A percentile compares a stretch with the other conserved stretches of the same genome.
These are phyloP conservation scores for Linum tenue DNA, from an alignment of 345 rosid genomes.

Conservation along the genomic window DNA sequence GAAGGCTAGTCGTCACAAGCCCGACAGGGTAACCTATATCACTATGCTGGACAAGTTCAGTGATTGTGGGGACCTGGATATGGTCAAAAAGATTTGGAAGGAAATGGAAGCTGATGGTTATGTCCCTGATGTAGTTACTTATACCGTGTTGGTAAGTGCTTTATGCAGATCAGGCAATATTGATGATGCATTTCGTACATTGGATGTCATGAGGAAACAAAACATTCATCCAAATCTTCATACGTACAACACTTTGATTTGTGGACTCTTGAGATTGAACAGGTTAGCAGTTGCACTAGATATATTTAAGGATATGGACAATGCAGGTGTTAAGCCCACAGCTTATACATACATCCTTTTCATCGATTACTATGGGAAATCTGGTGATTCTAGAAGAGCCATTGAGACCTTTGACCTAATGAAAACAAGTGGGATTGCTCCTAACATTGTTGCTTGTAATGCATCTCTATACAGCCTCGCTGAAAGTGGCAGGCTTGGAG, in stretches of 20 bases:
- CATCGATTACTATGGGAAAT: slow-evolving; percentile 86
- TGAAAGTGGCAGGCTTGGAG: slow-evolving; percentile 47
- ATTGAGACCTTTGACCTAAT: slow-evolving; percentile 71
- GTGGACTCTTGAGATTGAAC: slow-evolving; percentile 55
- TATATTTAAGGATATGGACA: slow-evolving; percentile 49
- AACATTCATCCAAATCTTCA: slow-evolving; percentile 66
- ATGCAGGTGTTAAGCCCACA: slow-evolving; percentile 56
- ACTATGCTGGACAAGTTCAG: slow-evolving; percentile 73
- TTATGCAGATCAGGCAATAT: slow-evolving; percentile 55
- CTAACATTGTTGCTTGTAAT: slow-evolving; percentile 74
- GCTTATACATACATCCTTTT: slow-evolving; percentile 72
- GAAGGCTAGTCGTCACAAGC: slow-evolving; percentile 71
- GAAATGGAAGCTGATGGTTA: slow-evolving; percentile 85
- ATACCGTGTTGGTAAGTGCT: slow-evolving; percentile 65
- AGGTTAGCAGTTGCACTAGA: slow-evolving; percentile 53
- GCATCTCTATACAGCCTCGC: slow-evolving; percentile 80
- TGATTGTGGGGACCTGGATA: slow-evolving; percentile 58
- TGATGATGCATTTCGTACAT: slow-evolving; percentile 49
- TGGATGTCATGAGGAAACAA: slow-evolving; percentile 58
- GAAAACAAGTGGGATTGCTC: slow-evolving; percentile 70
- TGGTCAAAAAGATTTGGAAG: slow-evolving; percentile 60
- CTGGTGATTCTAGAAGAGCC: slow-evolving; percentile 50
- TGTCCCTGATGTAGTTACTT: slow-evolving; percentile 72
- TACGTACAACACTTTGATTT: slow-evolving; percentile 71
- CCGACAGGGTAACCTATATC: slow-evolving; percentile 67